Evolutionary conservation across 441 rosid genomes (phyloP), one percentile per base, ranked within the genome.

Genomic region (Rhodomyrtus psidioides): DNA sequence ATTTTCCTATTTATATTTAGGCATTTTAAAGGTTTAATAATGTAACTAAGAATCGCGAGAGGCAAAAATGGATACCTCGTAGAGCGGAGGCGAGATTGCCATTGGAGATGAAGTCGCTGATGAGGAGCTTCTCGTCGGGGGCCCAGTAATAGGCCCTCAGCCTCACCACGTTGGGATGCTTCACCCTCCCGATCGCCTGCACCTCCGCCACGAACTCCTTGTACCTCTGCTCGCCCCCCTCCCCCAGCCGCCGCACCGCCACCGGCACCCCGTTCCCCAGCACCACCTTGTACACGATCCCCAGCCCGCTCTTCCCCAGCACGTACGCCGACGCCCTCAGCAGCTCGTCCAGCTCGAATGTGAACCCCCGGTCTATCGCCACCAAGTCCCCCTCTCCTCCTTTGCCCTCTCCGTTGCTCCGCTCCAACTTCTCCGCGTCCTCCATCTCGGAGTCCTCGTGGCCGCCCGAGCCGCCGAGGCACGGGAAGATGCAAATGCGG

Each of bases 71-170:
- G 23, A 84, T 75, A 97, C 99, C 99, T 93, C 91, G 89, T 24
- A 96, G 94, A 81, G 98, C 99, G 59, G 87, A 91, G 39, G 95
- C 94, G 90, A 97, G 91, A 81, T 94, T 97, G 87, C 99, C 99
- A 87, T 95, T 95, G 83, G 96, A 92, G 89, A 97, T 91, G 60
- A 94, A 97, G 87, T 97, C 99, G 89, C 94, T 93, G 56, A 97
- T 95, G 65, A 97, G 94, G 46, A 97, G 97, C 91, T 97, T 97
- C 89, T 97, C 99, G 86, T 97, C 98, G 19, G 97, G 91, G 42
- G 99, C 99, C 98, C 99, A 97, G 86, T 97, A 97, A 85, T 97
- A 97, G 84, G 98, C 99, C 88, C 99, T 91, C 70, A 97, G 86
- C 88, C 90, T 93, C 84, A 97, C 98, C 5, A 97, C 90, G 89